These are phyloP conservation scores for Taphrina pruni DNA, from an alignment of 1,139 yeast genomes.

Conservation along the genomic window DNA sequence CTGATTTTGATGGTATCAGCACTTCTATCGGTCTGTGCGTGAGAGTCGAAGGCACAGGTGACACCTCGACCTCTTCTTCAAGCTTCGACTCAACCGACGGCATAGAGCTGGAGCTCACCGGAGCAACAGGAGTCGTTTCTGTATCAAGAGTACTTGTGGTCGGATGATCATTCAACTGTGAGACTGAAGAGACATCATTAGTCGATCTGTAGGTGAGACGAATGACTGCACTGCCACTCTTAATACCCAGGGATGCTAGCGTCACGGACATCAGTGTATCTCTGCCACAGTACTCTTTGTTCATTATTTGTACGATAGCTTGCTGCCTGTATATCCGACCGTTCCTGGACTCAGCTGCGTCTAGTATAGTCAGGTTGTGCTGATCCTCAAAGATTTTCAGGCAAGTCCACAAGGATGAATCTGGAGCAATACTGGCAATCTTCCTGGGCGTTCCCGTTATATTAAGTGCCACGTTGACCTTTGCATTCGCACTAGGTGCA, in stretches of 20 bases:
- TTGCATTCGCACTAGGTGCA: neutral
- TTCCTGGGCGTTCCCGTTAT: slow-evolving; percentile 3
- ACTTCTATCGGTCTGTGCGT: slow-evolving; percentile 3
- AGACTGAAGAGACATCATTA: neutral
- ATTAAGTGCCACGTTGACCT: slow-evolving; percentile 27
- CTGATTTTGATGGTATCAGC: slow-evolving; percentile 14
- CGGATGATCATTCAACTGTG: neutral
- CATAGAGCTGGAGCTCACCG: neutral
- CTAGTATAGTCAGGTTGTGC: neutral
- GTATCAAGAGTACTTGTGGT: neutral
- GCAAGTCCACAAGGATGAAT: slow-evolving; percentile 6
- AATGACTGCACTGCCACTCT: slow-evolving; percentile 33
- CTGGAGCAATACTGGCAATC: neutral
- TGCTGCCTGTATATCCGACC: neutral
- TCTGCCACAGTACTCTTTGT: slow-evolving; percentile 8
- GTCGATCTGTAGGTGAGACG: slow-evolving; percentile 21
- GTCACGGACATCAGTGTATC: slow-evolving; percentile 10
- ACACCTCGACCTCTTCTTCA: neutral
- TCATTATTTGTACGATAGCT: slow-evolving; percentile 9
- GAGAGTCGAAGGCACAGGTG: neutral
- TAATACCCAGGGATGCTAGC: slow-evolving; percentile 29
- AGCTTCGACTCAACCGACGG: neutral
- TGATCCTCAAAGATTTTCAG: slow-evolving; percentile 13
- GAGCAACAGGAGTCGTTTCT: neutral
- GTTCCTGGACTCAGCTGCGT: neutral